A percentile compares a stretch with the other conserved stretches of the same genome.
Conservation (phyloP, 805 yeast species). For the Sugiyamaella floridensis region DNA sequence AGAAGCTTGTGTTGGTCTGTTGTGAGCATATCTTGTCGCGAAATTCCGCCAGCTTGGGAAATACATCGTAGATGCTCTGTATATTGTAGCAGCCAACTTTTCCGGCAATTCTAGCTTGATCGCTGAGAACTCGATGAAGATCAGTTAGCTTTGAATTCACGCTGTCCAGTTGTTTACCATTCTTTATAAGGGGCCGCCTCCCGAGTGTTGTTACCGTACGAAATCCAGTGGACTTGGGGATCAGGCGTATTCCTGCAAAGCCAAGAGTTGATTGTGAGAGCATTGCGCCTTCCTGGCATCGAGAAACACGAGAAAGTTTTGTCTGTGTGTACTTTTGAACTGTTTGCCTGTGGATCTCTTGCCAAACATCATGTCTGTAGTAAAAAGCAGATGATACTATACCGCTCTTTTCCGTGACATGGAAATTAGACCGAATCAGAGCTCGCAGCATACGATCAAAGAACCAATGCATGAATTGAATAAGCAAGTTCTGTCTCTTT, state of each 20-base stretch:
- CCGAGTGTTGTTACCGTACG: constrained; percentile 13
- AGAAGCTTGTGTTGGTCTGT: constrained; percentile 32
- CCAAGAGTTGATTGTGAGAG: constrained; percentile 29
- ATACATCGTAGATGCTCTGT: constrained; percentile 40
- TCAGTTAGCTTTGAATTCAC: constrained; percentile 21
- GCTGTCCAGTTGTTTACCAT: constrained; percentile 9
- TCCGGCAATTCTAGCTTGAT: neutral
- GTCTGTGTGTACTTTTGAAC: constrained; percentile 34
- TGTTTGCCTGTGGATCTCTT: constrained; percentile 36
- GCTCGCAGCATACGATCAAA: constrained; percentile 41
- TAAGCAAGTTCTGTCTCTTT: constrained; percentile 34
- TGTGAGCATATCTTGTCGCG: constrained; percentile 21
- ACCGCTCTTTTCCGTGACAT: constrained; percentile 54
- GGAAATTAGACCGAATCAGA: constrained; percentile 50
- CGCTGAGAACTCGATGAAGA: constrained; percentile 3
- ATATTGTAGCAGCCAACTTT: constrained; percentile 13
- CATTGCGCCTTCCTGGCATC: constrained; percentile 11
- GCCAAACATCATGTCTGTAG: constrained; percentile 59
- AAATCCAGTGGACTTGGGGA: constrained; percentile 57
- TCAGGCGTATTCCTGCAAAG: constrained; percentile 33
- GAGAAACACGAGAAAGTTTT: constrained; percentile 20
- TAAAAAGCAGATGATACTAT: constrained; percentile 35
- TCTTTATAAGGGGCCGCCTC: neutral
- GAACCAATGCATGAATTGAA: constrained; percentile 52
- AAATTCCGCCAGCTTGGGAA: constrained; percentile 35